A percentile compares a stretch with the other conserved stretches of the same genome.
These are phyloP conservation scores for Suhomyces pyralidae DNA, from an alignment of 805 yeast species.

Conservation along the genomic window DNA sequence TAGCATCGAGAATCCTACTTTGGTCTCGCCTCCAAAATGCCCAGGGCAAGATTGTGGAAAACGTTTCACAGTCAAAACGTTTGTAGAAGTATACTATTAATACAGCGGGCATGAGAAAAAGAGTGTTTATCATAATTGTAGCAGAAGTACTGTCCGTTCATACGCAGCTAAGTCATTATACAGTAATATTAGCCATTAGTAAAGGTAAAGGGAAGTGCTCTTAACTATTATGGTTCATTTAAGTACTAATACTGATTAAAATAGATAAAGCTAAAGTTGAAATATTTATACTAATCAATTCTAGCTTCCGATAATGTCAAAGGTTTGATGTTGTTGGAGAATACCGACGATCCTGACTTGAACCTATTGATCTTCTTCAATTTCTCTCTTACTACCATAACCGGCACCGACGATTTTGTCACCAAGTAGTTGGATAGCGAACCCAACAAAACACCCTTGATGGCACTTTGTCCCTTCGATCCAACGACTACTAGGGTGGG, in stretches of 20 bases:
- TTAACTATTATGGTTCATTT: not conserved
- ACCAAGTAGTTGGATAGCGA: slow-evolving; percentile 71
- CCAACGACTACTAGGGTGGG: slow-evolving; percentile 77
- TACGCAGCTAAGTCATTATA: too few relatives aligned
- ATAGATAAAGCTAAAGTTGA: not conserved
- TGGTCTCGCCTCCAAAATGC: slow-evolving; percentile 57
- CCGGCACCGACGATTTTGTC: slow-evolving; percentile 69
- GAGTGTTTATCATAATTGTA: not conserved
- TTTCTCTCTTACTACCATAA: slow-evolving; percentile 75
- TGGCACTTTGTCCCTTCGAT: slow-evolving; percentile 67
- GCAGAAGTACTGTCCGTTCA: too few relatives aligned
- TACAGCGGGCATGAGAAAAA: not conserved
- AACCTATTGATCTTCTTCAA: slow-evolving; percentile 65
- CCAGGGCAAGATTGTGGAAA: slow-evolving; percentile 51
- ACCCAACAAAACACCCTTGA: slow-evolving; percentile 72
- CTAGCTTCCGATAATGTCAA: slow-evolving; percentile 49
- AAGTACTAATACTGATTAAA: not conserved
- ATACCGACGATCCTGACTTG: slow-evolving; percentile 45
- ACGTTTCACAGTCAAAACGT: slow-evolving; percentile 41
- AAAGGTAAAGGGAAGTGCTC: too few relatives aligned
- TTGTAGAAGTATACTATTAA: slow-evolving; percentile 48
- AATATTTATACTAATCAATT: slow-evolving; percentile 26
- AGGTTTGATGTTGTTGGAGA: slow-evolving; percentile 55
- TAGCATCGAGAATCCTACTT: slow-evolving; percentile 31
- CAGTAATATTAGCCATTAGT: too few relatives aligned